phyloP scores from a whole-genome alignment of 2,329 filamentous ascomycete species.

The Penicillium sp. region DNA sequence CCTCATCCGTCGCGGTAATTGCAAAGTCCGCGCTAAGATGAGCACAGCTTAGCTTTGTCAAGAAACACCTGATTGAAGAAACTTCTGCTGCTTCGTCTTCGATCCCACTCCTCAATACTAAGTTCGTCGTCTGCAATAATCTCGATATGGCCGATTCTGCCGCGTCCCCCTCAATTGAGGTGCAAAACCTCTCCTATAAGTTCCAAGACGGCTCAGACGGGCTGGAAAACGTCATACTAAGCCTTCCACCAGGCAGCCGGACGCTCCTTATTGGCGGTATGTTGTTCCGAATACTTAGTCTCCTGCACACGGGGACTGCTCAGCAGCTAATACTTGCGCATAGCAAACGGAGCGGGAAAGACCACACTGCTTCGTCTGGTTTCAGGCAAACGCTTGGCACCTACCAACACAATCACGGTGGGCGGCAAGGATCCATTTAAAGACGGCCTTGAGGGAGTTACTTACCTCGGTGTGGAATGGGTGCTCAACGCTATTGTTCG shows the following conservation, averaged over 20 bases:
- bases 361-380: constrained; percentile 93
- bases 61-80: neutral
- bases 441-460: constrained; percentile 85
- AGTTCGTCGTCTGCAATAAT: neutral
- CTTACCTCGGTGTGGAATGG: constrained; percentile 97
- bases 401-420: constrained; percentile 70
- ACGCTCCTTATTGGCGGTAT: constrained; percentile 86
- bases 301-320: no score
- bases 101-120: neutral
- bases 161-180: constrained; percentile 63
- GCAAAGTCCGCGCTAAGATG: neutral
- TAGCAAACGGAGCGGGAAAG: constrained; percentile 93
- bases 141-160: constrained; percentile 22
- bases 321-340: neutral
- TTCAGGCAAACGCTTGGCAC: constrained; percentile 90
- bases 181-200: constrained; percentile 77
- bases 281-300: constrained; percentile 1
- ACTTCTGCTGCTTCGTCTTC: neutral
- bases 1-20: constrained; percentile 6
- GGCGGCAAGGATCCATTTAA: constrained; percentile 90
- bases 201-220: constrained; percentile 86
- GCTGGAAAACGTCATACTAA: constrained; percentile 69
- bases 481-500: constrained; percentile 95
- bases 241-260: constrained; percentile 77
- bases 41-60: neutral